Evolutionary conservation across 192 early-diverging fungal genomes (phyloP), one percentile per base, ranked within the genome.

Genomic region (Coemansia biformis): DNA sequence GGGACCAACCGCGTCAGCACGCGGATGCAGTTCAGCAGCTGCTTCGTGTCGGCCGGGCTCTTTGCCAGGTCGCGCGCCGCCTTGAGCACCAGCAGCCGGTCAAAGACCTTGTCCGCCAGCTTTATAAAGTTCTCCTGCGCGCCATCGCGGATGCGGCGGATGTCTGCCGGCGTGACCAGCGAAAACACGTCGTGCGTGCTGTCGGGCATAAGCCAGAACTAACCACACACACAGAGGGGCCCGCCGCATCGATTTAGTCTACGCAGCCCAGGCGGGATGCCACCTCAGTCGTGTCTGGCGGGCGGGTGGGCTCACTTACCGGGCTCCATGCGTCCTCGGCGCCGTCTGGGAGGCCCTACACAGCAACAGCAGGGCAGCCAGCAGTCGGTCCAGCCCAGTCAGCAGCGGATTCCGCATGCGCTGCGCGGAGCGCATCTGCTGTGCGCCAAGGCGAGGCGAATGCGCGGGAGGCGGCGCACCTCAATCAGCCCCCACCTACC

Each of bases 1-100:
- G 91, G 93, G 29, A 96, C 60, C 16, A 96, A 37, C 13, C 93
- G 80, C 1, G 91, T 91, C 37, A 96, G 59, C 3, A 93, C 66
- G 26, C 93, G 83, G 16, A 87, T 59, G 52, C 87, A 90, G 66
- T 93, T 96, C 4, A 90, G 55, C 26, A 88, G 65, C 35, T 90
- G 83, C 28, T 63, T 71, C 6, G 66, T 68, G 23, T 79, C 80
- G 24, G 77, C 70, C n/a, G 77, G 66, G 8, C 17, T 52, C 28
- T 61, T 73, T 0, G 75, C 51, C 39, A 80, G 73, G 23, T 81
- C 78, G 16, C 66, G 75, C 13, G 77, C 58, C 10, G 68, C 55
- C 15, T 81, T 66, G 10, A 83, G 54, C 4, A 57, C 33, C 32
- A 78, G 51, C 45, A 87, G 56, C 8, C 66, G 80, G 35, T 74